A percentile compares a stretch with the other conserved stretches of the same genome.
phyloP scores from a whole-genome alignment of 257 asterid genomes.

The Henckelia pumila region DNA sequence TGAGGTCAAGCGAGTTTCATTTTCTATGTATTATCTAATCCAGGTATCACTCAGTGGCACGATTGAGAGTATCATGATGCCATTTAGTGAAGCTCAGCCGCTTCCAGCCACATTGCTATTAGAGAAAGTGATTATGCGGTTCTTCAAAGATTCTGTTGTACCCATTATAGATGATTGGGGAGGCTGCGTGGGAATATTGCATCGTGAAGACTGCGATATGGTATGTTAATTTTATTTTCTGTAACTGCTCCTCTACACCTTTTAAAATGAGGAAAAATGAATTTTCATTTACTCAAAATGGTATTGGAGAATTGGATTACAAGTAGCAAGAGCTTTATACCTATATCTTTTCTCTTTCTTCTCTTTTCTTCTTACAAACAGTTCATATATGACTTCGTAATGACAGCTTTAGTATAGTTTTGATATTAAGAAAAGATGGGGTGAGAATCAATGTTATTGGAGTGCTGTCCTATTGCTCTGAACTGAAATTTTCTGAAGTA shows the following conservation, averaged over 20 bases:
- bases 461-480: neutral
- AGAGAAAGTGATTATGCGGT: slow-evolving; percentile 59
- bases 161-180: slow-evolving; percentile 71
- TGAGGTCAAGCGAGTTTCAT: slow-evolving; percentile 17
- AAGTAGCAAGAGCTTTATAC: neutral
- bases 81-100: slow-evolving; percentile 55
- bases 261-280: neutral
- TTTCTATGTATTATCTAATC: slow-evolving; percentile 22
- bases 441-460: neutral
- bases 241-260: slow-evolving; percentile 18
- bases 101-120: slow-evolving; percentile 46
- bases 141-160: slow-evolving; percentile 47
- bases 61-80: slow-evolving; percentile 58
- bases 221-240: slow-evolving; percentile 28
- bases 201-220: slow-evolving; percentile 61
- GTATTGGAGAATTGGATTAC: neutral
- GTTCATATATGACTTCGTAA: neutral
- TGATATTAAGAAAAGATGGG: neutral
- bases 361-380: neutral
- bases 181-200: slow-evolving; percentile 67
- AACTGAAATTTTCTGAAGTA: neutral
- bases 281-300: slow-evolving; percentile 7
- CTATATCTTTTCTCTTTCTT: slow-evolving; percentile 4
- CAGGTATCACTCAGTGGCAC: slow-evolving; percentile 52
- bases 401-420: slow-evolving; percentile 1